A percentile compares a stretch with the other conserved stretches of the same genome.
These are phyloP conservation scores for Schwanniomyces sp. DNA, from an alignment of 805 yeast genomes.

Conservation along the genomic window DNA sequence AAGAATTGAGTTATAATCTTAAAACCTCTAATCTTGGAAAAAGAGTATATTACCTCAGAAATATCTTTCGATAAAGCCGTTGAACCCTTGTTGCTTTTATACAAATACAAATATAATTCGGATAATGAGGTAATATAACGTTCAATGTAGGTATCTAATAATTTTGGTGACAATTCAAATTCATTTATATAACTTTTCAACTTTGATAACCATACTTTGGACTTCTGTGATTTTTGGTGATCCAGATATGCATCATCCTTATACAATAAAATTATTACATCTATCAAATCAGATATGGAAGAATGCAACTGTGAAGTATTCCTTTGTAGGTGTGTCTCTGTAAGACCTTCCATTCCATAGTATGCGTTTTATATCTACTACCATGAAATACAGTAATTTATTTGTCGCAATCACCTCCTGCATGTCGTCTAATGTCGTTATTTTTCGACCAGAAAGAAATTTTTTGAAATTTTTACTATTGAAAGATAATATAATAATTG, in stretches of 20 bases:
- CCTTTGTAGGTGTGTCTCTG: conserved; percentile 10
- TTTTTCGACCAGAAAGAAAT: background rate
- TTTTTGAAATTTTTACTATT: background rate
- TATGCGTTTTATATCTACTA: background rate
- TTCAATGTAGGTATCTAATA: conserved; percentile 44
- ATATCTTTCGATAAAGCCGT: conserved; percentile 9
- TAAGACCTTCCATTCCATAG: conserved; percentile 11
- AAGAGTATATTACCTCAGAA: conserved; percentile 50
- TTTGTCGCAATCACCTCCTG: background rate
- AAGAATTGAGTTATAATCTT: conserved; percentile 61
- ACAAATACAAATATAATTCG: conserved; percentile 17
- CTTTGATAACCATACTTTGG: conserved; percentile 6
- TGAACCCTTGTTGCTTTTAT: background rate
- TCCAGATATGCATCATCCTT: background rate
- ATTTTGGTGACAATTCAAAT: conserved; percentile 55
- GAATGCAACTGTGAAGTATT: conserved; percentile 14
- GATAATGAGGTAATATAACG: conserved; percentile 30
- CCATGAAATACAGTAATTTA: too few relatives aligned
- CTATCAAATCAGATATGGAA: background rate
- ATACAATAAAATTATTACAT: background rate
- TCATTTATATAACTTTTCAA: conserved; percentile 37
- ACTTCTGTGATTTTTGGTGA: conserved; percentile 8
- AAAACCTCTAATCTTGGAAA: conserved; percentile 66
- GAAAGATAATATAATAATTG: background rate
- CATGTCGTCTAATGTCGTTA: background rate